These are phyloP conservation scores for Rhodotorula kratochvilovae DNA, from an alignment of 768 basidiomycete genomes.

Conservation along the genomic window DNA sequence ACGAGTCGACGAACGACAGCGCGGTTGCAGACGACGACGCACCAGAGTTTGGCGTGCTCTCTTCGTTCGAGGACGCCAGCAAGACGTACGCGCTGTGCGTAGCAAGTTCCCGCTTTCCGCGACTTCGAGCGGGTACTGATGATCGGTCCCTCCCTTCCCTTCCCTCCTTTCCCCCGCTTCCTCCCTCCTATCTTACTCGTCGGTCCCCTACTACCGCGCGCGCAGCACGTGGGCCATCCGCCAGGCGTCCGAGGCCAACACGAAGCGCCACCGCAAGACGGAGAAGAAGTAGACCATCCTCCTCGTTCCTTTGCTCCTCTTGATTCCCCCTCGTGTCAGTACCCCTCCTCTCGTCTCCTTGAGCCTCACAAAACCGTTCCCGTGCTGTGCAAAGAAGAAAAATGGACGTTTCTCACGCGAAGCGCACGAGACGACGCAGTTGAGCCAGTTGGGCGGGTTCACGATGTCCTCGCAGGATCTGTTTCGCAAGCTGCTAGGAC, in stretches of 20 bases:
- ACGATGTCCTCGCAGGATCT: no score
- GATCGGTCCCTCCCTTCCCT: no score
- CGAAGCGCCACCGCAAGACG: conserved; percentile 25
- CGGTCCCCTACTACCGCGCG: background rate
- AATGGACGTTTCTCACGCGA: no score
- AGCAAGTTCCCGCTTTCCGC: background rate
- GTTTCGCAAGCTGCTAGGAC: no score
- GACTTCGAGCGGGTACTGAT: background rate
- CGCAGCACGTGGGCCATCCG: conserved; percentile 39
- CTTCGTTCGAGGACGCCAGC: conserved; percentile 35
- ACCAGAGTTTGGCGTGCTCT: conserved; percentile 31
- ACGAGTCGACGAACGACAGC: background rate
- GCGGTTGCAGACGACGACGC: conserved; percentile 43
- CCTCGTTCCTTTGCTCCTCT: background rate
- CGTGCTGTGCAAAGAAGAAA: background rate
- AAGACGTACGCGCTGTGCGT: conserved; percentile 43
- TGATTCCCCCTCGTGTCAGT: background rate
- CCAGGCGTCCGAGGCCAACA: conserved; percentile 32
- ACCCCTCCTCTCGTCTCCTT: background rate
- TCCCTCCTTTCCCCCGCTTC: no score
- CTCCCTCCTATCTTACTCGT: background rate
- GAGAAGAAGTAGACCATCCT: background rate
- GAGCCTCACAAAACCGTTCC: no score
- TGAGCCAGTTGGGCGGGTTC: no score
- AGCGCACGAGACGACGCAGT: no score